Evolutionary conservation across 2,329 filamentous ascomycete species (phyloP).

Genomic region (Aspergillus sp.): DNA sequence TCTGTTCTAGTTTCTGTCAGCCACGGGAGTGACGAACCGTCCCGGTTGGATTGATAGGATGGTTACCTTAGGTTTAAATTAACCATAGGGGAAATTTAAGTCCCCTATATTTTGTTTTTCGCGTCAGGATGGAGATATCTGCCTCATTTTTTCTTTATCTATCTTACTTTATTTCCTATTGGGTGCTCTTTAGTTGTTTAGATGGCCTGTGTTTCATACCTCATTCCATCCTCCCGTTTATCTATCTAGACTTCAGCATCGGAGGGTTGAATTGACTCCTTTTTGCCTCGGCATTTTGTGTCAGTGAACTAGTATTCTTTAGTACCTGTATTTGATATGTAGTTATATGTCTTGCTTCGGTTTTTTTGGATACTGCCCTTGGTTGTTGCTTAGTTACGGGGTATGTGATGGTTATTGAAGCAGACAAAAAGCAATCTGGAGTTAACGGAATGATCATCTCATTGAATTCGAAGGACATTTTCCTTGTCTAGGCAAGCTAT

Average conservation of each 20-base stretch:
- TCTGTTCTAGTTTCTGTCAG: no score
- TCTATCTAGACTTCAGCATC: conserved; percentile 20
- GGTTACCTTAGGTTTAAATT: background rate
- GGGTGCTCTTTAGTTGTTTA: conserved; percentile 20
- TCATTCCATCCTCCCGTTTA: conserved; percentile 7
- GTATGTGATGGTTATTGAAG: no score
- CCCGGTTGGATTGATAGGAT: conserved; percentile 16
- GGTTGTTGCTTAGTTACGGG: background rate
- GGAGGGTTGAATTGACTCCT: conserved; percentile 22
- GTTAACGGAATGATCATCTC: no score
- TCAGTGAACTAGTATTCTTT: background rate
- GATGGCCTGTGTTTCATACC: conserved; percentile 27
- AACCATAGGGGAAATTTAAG: conserved; percentile 1
- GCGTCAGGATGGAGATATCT: conserved; percentile 22
- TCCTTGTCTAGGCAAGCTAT: no score
- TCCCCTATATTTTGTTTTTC: conserved; percentile 12
- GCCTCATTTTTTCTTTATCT: conserved; percentile 16
- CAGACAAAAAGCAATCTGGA: no score
- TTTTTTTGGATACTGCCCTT: background rate
- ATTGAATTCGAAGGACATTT: no score
- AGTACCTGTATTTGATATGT: background rate
- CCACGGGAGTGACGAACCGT: conserved; percentile 22
- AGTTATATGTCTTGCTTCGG: no score
- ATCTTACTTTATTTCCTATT: conserved; percentile 10
- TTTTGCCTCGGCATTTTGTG: background rate